Evolutionary conservation across 768 basidiomycete genomes (phyloP).

Genomic region (Boletus rubroflammeus): DNA sequence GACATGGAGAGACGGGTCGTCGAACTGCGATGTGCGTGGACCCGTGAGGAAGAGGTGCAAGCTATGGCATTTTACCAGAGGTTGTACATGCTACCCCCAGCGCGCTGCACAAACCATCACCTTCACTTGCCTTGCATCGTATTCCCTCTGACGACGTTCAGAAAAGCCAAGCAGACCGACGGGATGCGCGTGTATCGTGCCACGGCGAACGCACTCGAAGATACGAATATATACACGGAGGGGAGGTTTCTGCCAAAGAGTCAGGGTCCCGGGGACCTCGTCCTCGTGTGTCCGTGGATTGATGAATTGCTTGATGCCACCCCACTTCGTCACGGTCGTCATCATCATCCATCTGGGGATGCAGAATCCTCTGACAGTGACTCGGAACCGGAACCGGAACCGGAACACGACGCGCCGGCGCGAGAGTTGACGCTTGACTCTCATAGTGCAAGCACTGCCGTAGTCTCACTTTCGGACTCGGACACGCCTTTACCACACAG

Average conservation of each 20-base stretch:
- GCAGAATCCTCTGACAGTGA: neutral
- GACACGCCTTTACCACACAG: neutral
- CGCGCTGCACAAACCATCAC: slow-evolving; percentile 2
- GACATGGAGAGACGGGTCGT: slow-evolving; percentile 2
- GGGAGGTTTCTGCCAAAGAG: neutral
- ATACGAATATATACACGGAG: slow-evolving; percentile 7
- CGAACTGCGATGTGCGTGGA: slow-evolving; percentile 1
- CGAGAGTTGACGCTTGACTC: neutral
- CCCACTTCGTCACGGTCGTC: neutral
- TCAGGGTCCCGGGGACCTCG: neutral
- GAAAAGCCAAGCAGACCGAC: neutral
- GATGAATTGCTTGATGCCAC: slow-evolving; percentile 3
- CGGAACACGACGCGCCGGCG: neutral
- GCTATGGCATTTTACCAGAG: slow-evolving; percentile 5
- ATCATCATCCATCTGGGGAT: neutral
- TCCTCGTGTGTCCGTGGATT: slow-evolving; percentile 22
- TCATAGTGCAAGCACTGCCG: neutral
- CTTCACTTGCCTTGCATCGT: slow-evolving; percentile 19
- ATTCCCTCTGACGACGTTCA: slow-evolving; percentile 12
- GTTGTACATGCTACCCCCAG: neutral
- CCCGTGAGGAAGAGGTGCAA: neutral
- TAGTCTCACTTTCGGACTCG: neutral
- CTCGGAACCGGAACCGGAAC: neutral
- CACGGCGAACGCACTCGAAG: slow-evolving; percentile 5
- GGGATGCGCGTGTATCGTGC: slow-evolving; percentile 5